Evolutionary conservation across 495 filamentous ascomycete species (phyloP), one percentile per base, ranked within the genome.

Genomic region (Hypomontagnella submonticulosa): DNA sequence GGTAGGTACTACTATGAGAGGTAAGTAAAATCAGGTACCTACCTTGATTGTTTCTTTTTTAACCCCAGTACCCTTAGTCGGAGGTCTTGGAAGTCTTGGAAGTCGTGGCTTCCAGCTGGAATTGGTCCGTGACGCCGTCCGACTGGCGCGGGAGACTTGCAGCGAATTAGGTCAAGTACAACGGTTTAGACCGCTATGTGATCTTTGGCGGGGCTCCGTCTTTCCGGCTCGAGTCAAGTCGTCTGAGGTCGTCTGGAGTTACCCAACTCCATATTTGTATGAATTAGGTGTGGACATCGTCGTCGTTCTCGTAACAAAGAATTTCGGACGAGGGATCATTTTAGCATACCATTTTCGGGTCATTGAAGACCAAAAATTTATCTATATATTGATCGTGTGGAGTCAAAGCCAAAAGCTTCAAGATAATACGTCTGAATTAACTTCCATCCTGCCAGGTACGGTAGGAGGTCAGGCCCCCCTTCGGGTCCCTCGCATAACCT

Each of bases 211-310:
- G 65, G 65, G 64, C 64, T 62, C 51, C 57, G 57, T 47, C 51
- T 30, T 62, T 67, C 53, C 64, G 59, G 54, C 43, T 63, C 65
- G 64, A 67, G 63, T 67, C 57, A 61, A 61, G 63, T 66, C 33
- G 42, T 57, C 40, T 49, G n/a, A 55, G 56, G 63, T 66, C 33
- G 42, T 57, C 40, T 49, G n/a, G 48, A 55, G 32, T 62, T 62
- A 44, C 57, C 38, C 46, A 52, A 58, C 46, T 67, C 50, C 50
- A 43, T 65, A 54, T 57, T 59, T 55, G 6, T 53, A 44, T 48
- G 32, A 46, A 49, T 27, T 46, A 23, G 42, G 57, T 38, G 20
- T 51, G 20, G 46, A 41, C 19, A 57, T 42, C 44, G 27, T 52
- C 44, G 44, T 44, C 40, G 37, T 37, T 43, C 38, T 38, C 47